Evolutionary conservation across 73 alveolate species (phyloP).

Genomic region (Tetrahymena thermophila): DNA sequence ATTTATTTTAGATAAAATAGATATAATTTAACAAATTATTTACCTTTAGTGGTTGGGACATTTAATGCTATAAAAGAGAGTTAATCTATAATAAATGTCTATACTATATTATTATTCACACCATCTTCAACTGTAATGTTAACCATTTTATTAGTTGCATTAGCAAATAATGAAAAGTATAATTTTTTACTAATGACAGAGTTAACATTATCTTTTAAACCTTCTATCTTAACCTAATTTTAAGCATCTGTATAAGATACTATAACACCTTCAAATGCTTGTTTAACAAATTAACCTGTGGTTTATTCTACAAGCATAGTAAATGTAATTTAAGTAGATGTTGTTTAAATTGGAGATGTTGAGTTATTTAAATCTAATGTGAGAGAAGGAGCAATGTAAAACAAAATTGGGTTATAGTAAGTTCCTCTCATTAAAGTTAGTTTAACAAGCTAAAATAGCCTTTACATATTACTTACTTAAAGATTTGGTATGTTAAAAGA

Average conservation of each 20-base stretch:
- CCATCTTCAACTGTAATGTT: not conserved
- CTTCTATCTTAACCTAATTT: not conserved
- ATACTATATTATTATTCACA: not conserved
- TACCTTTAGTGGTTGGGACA: not conserved
- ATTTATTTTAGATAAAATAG: too few species aligned
- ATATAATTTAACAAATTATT: not conserved
- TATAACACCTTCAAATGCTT: not conserved
- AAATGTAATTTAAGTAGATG: not conserved
- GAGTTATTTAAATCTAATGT: not conserved
- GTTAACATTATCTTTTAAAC: not conserved
- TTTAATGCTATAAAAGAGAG: not conserved
- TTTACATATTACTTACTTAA: not conserved
- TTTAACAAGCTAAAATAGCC: not conserved
- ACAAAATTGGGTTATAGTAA: not conserved
- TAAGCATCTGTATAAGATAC: not conserved
- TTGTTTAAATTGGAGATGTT: not conserved
- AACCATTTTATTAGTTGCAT: not conserved
- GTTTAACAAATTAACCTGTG: not conserved
- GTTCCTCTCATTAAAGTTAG: not conserved
- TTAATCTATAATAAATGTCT: not conserved
- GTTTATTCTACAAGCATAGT: not conserved
- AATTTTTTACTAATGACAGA: not conserved
- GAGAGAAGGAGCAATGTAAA: not conserved
- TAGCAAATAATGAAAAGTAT: not conserved
- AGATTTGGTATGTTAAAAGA: not conserved